A percentile compares a stretch with the other conserved stretches of the same genome.
These are phyloP conservation scores for Pleodorina starrii DNA, from an alignment of 139 green algal species.

Conservation along the genomic window DNA sequence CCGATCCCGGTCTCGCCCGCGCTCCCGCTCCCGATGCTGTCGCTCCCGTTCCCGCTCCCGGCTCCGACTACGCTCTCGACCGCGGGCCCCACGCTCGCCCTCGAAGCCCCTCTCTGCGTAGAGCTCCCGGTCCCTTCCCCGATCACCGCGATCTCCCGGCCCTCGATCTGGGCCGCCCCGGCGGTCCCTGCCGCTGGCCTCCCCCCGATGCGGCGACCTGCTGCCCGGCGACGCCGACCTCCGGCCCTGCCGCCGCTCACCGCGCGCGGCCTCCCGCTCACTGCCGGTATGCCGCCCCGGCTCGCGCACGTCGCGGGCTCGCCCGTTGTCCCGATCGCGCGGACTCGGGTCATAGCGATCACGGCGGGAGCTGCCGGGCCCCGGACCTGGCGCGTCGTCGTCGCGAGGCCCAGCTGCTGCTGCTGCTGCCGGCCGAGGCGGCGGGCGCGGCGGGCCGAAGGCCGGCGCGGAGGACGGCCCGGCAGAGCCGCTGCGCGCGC, in stretches of 20 bases:
- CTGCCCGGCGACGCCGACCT: neutral
- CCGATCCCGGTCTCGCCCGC: neutral
- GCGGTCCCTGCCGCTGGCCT: neutral
- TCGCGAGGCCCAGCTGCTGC: neutral
- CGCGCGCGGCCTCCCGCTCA: neutral
- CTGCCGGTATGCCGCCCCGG: neutral
- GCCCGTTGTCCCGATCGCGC: neutral
- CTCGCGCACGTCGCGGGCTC: neutral
- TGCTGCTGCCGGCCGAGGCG: neutral
- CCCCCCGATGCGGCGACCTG: neutral
- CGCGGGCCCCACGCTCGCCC: neutral
- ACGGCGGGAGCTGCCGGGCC: neutral
- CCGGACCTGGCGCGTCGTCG: neutral
- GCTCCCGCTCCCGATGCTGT: neutral
- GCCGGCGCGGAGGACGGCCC: neutral
- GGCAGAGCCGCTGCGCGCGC: neutral
- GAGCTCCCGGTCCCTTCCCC: neutral
- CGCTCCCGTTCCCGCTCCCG: neutral
- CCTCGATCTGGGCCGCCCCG: neutral
- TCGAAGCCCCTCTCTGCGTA: neutral
- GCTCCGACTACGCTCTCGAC: neutral
- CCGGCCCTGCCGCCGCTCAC: neutral
- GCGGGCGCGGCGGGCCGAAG: conserved; percentile 31
- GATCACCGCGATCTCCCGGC: neutral
- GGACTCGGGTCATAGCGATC: neutral